Conservation (phyloP, 2,329 filamentous ascomycete species). For the Neofusicoccum ribis region DNA sequence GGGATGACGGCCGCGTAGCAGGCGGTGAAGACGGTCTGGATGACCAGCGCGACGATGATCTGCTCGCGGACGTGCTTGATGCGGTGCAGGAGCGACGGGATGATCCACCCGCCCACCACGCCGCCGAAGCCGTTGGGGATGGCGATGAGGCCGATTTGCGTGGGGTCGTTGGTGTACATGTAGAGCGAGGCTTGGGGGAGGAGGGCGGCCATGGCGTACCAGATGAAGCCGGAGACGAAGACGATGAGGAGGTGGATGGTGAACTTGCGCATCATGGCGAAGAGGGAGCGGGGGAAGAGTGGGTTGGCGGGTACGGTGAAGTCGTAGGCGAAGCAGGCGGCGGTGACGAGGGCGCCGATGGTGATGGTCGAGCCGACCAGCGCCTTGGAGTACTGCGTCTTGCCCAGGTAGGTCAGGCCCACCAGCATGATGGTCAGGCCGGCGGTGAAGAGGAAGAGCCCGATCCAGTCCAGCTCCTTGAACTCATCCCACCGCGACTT, state of each 20-base stretch:
- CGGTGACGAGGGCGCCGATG: conserved; percentile 26
- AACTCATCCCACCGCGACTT: conserved; percentile 33
- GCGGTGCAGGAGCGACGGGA: conserved; percentile 25
- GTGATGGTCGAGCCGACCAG: conserved; percentile 31
- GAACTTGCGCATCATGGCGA: conserved; percentile 30
- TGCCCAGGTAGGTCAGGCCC: conserved; percentile 49
- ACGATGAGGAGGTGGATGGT: conserved; percentile 32
- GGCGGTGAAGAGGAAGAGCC: conserved; percentile 48
- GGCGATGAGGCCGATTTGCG: conserved; percentile 26
- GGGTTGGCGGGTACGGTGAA: conserved; percentile 27
- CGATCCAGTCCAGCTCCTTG: conserved; percentile 48
- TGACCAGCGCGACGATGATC: conserved; percentile 25
- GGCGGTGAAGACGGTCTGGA: conserved; percentile 28
- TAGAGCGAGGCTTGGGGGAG: conserved; percentile 28
- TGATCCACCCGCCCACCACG: conserved; percentile 24
- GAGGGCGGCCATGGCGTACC: conserved; percentile 28
- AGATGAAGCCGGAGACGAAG: conserved; percentile 32
- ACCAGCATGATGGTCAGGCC: conserved; percentile 50
- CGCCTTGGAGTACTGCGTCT: conserved; percentile 30
- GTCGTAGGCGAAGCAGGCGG: conserved; percentile 26
- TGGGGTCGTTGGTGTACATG: conserved; percentile 25
- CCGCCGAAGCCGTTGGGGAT: conserved; percentile 25
- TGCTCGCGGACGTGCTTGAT: conserved; percentile 27
- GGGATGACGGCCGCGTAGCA: conserved; percentile 27
- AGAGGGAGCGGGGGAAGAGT: conserved; percentile 32